Evolutionary conservation across 371 early-diverging fungal genomes (phyloP).

Genomic region (Mortierella sp.): DNA sequence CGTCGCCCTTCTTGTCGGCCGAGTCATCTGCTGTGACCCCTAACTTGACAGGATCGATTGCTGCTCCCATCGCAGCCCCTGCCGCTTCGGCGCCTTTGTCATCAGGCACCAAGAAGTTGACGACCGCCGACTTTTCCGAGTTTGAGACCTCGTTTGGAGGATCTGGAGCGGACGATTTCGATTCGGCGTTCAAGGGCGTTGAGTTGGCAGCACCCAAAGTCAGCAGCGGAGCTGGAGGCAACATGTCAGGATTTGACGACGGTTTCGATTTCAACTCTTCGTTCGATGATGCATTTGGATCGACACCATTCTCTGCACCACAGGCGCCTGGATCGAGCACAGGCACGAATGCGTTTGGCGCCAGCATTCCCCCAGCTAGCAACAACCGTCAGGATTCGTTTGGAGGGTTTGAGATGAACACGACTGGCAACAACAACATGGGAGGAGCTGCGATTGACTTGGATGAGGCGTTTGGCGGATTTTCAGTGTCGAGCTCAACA

Average conservation of each 20-base stretch:
- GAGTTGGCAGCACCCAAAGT: conserved; percentile 45
- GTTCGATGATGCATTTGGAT: conserved; percentile 54
- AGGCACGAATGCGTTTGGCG: conserved; percentile 14
- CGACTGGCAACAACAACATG: neutral
- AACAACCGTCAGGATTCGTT: conserved; percentile 23
- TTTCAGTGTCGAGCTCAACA: conserved; percentile 14
- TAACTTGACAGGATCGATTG: neutral
- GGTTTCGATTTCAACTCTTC: conserved; percentile 54
- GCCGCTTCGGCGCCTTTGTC: conserved; percentile 10
- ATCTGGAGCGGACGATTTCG: conserved; percentile 40
- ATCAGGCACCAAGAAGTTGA: conserved; percentile 43
- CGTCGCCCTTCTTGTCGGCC: conserved; percentile 19
- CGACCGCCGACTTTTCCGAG: conserved; percentile 45
- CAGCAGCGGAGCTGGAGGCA: conserved; percentile 27
- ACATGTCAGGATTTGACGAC: conserved; percentile 45
- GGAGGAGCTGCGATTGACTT: conserved; percentile 19
- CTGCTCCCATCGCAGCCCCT: conserved; percentile 5
- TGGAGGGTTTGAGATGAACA: conserved; percentile 17
- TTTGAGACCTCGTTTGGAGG: conserved; percentile 48
- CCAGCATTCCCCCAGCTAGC: conserved; percentile 11
- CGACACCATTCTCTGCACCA: conserved; percentile 2
- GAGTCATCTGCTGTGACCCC: conserved; percentile 7
- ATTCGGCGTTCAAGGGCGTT: conserved; percentile 52
- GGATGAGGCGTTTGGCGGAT: conserved; percentile 55
- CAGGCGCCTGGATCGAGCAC: neutral